phyloP scores from a whole-genome alignment of 2,329 filamentous ascomycete species.

The Pseudogymnoascus pannorum region DNA sequence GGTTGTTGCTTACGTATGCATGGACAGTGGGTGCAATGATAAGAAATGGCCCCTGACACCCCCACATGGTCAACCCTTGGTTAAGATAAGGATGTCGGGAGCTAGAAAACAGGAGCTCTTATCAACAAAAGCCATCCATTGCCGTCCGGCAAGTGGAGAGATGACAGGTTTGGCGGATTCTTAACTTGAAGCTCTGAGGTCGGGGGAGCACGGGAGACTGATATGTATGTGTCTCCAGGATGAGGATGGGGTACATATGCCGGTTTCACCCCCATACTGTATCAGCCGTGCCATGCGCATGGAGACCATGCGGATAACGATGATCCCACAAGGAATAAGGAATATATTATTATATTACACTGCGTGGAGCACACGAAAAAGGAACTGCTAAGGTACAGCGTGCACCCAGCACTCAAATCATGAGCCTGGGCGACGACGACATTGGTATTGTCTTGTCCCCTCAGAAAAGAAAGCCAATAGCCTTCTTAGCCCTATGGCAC shows the following conservation, averaged over 20 bases:
- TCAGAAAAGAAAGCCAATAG: background rate
- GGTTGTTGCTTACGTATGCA: background rate
- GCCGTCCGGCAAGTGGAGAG: background rate
- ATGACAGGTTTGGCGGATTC: background rate
- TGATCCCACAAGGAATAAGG: background rate
- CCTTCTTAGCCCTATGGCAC: background rate
- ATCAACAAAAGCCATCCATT: background rate
- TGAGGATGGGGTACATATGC: background rate
- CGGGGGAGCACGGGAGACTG: background rate
- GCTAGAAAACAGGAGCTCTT: slow-evolving; percentile 3
- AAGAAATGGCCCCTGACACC: background rate
- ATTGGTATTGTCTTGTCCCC: slow-evolving; percentile 3
- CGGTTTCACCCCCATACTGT: background rate
- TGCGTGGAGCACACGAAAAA: background rate
- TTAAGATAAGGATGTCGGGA: slow-evolving; percentile 1
- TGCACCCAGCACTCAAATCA: background rate
- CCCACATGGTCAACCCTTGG: background rate
- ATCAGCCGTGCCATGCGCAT: background rate
- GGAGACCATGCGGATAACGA: background rate
- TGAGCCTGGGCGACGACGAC: background rate
- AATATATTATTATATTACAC: slow-evolving; percentile 4
- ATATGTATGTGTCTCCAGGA: background rate
- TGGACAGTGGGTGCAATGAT: background rate
- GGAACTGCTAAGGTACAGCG: background rate
- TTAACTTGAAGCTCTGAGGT: background rate